These are phyloP conservation scores for Endoconidiophora laricicola DNA, from an alignment of 2,329 filamentous ascomycete genomes.

Conservation along the genomic window DNA sequence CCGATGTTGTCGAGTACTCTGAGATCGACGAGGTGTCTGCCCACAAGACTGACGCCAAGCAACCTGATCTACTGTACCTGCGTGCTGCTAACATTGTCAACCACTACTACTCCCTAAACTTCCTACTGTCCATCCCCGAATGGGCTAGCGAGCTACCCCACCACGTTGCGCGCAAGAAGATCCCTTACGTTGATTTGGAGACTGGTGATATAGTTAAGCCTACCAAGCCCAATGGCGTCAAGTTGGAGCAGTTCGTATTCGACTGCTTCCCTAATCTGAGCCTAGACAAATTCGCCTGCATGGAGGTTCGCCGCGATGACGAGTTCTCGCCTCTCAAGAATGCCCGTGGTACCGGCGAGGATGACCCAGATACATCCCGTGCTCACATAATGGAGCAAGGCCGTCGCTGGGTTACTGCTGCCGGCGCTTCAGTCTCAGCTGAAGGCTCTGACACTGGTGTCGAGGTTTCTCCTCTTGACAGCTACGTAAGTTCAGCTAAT, in stretches of 20 bases:
- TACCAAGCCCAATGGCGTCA: conserved; percentile 91
- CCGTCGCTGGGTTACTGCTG: conserved; percentile 65
- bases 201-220: conserved; percentile 74
- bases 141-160: conserved; percentile 81
- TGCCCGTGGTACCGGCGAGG: conserved; percentile 64
- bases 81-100: conserved; percentile 98
- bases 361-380: conserved; percentile 87
- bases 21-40: conserved; percentile 86
- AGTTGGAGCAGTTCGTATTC: conserved; percentile 74
- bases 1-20: conserved; percentile 95
- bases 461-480: conserved; percentile 83
- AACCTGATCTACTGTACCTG: conserved; percentile 76
- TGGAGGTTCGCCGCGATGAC: conserved; percentile 92
- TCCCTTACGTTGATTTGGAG: conserved; percentile 63
- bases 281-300: conserved; percentile 79
- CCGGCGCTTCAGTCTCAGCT: conserved; percentile 49
- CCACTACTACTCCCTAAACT: conserved; percentile 95
- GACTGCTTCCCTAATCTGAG: conserved; percentile 81
- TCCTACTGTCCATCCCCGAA: conserved; percentile 76
- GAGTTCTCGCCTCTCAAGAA: conserved; percentile 99
- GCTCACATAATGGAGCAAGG: conserved; percentile 82
- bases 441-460: conserved; percentile 50
- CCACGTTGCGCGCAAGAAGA: conserved; percentile 97
- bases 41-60: conserved; percentile 69
- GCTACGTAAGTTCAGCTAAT: conserved; percentile 57